Base-by-base conservation (phyloP, 495 filamentous ascomycete species). In the Tuber microsphaerosporum region DNA sequence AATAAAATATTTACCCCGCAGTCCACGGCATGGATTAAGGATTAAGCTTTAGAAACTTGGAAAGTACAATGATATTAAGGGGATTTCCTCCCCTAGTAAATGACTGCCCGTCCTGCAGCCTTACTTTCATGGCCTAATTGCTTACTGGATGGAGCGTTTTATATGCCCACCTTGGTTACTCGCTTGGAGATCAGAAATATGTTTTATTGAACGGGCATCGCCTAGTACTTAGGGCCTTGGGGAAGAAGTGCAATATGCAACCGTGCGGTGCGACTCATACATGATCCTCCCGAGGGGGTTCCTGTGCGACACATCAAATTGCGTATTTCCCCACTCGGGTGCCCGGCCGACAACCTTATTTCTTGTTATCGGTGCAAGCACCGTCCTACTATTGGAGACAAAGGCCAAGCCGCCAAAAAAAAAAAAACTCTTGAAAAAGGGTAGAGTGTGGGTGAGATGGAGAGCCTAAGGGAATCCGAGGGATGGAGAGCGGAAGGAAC, bases 171-270 rank as follows among this genome's bases (percentile, higher is more conserved):
- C n/a, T 65, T 17, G 56, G 56, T n/a, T 56, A 31, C 56, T 34
- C 56, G 56, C 56, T 65, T 65, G 56, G 56, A 34, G 56, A 2
- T 34, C 26, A 65, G 56, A 9, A 65, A 31, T 65, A 65, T n/a
- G 56, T 65, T 65, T 65, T n/a, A 65, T 65, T 65, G 56, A 65
- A 19, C 2, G 26, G 14, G 56, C 10, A 65, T 65, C 56, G 56
- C 56, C 56, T 34, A 65, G 26, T 65, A 34, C 79, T 26, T 22
- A 78, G 76, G 69, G 73, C 74, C 69, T 16, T 56, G 51, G 74
- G 75, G 75, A 74, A 65, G 85, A 87, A 86, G 70, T 56, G 70
- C 41, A 43, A 34, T 26, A 42, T 51, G 70, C 34, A 42, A 71
- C 41, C 45, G 51, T 31, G n/a, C 51, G 51, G 51, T 61, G 51